Evolutionary conservation across 2,329 filamentous ascomycete species (phyloP), one percentile per base, ranked within the genome.

Genomic region (Colletotrichum filicis): DNA sequence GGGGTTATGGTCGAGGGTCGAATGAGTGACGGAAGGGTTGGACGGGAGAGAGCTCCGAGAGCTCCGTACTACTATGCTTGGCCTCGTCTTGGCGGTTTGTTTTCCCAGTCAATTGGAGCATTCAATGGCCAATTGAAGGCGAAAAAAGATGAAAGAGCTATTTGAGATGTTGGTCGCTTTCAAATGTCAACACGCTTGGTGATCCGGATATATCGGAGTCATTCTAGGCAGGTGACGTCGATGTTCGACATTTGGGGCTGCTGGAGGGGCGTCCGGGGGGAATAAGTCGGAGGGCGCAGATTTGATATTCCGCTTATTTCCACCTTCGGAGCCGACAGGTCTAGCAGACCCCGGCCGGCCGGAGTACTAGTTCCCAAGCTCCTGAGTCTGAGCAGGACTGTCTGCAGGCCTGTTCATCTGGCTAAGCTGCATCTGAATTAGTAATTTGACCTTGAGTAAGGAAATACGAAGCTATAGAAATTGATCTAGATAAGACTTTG

Each of bases 251-350:
- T 64, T 49, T n/a, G 53, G 70, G 53, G 66, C 70, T 52, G 46
- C 22, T 30, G 22, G 24, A 12, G 46, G 58, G 37, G 37, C 16
- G 32, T 9, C 42, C 68, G 28, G 46, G 28, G 14, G 60, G 66
- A 65, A 70, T 55, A 26, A 46, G 55, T 53, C 70, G 70, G 70
- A 70, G 24, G 46, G 55, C 70, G 70, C 70, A 70, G 32, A 65
- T 73, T 73, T 66, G 70, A 73, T 73, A 61, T 73, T 73, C 70
- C 70, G 70, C 60, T 73, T 66, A 35, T 37, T 37, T 57, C 19
- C 42, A 46, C 22, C 46, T 56, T 73, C 70, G 70, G 66, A 19
- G 66, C 66, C 60, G 66, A 65, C 56, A 49, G 19, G 42, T 35
- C 63, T 35, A 58, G 42, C 56, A 65, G 66, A 49, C 14, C 52